These are phyloP conservation scores for Quercus agrifolia DNA, from an alignment of 306 rosid species.

Conservation along the genomic window DNA sequence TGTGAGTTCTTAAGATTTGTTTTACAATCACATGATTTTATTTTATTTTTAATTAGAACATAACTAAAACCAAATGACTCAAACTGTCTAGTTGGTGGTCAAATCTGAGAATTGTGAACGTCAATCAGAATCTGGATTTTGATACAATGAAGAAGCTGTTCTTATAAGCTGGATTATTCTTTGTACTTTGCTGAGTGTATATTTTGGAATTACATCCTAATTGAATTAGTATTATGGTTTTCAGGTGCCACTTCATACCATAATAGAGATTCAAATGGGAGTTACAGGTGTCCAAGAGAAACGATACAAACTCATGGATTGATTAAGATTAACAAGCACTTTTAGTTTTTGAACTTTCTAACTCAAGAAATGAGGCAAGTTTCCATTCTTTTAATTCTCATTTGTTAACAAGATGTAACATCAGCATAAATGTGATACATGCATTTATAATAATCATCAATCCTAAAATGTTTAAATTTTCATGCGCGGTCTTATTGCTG, in stretches of 20 bases:
- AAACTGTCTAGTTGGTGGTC: not conserved
- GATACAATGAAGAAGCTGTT: not conserved
- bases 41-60: too few relatives aligned
- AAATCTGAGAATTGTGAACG: not conserved
- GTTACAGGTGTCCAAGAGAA: slow-evolving; percentile 97
- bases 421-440: slow-evolving; percentile 2
- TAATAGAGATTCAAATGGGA: slow-evolving; percentile 98
- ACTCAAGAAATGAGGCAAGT: slow-evolving; percentile 18
- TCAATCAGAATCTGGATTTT: not conserved
- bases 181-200: not conserved
- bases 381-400: slow-evolving; percentile 40
- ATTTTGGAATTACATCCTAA: not conserved
- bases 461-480: not conserved
- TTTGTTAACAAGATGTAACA: slow-evolving; percentile 33
- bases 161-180: not conserved
- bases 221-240: slow-evolving; percentile 12
- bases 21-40: too few relatives aligned
- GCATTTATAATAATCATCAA: slow-evolving; percentile 27
- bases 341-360: slow-evolving; percentile 18
- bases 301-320: slow-evolving; percentile 95
- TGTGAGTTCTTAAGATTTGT: too few relatives aligned
- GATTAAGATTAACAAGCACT: slow-evolving; percentile 12
- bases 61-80: too few relatives aligned
- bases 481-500: too few relatives aligned
- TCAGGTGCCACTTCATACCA: slow-evolving; percentile 96